Evolutionary conservation across 164 flowering plant species (phyloP).

Genomic region (Macadamia integrifolia): DNA sequence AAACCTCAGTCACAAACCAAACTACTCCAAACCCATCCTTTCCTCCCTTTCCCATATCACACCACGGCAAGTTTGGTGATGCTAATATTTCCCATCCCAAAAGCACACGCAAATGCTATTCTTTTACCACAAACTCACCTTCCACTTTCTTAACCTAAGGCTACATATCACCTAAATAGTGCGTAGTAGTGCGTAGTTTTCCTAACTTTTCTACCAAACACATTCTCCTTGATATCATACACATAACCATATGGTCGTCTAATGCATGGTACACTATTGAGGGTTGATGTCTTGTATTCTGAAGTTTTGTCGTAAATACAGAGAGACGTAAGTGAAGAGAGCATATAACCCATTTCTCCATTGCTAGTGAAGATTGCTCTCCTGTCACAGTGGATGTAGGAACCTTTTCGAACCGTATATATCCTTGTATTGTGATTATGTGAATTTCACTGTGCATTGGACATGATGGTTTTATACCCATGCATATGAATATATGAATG

Average conservation of each 20-base stretch:
- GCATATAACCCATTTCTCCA: too few species aligned
- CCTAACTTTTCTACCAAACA: constrained; percentile 6
- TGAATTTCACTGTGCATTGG: too few species aligned
- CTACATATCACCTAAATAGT: constrained; percentile 3
- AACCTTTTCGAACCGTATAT: too few species aligned
- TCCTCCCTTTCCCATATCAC: background rate
- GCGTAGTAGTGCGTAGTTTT: background rate
- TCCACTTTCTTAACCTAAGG: constrained; percentile 10
- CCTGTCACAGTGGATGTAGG: too few species aligned
- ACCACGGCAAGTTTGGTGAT: constrained; percentile 18
- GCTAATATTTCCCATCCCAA: constrained; percentile 2
- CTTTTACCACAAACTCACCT: constrained; percentile 19
- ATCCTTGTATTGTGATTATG: background rate
- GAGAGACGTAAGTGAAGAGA: background rate
- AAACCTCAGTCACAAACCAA: constrained; percentile 1
- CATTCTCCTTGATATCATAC: constrained; percentile 7
- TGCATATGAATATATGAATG: too few species aligned
- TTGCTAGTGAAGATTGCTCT: too few species aligned
- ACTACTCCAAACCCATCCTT: constrained; percentile 6
- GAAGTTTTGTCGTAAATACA: too few species aligned
- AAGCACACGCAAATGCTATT: constrained; percentile 22
- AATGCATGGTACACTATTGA: background rate
- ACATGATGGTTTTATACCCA: too few species aligned
- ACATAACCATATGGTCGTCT: background rate
- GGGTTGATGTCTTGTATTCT: too few species aligned